Evolutionary conservation across 768 basidiomycete species (phyloP).

Genomic region (Rhodotorula babjevae): DNA sequence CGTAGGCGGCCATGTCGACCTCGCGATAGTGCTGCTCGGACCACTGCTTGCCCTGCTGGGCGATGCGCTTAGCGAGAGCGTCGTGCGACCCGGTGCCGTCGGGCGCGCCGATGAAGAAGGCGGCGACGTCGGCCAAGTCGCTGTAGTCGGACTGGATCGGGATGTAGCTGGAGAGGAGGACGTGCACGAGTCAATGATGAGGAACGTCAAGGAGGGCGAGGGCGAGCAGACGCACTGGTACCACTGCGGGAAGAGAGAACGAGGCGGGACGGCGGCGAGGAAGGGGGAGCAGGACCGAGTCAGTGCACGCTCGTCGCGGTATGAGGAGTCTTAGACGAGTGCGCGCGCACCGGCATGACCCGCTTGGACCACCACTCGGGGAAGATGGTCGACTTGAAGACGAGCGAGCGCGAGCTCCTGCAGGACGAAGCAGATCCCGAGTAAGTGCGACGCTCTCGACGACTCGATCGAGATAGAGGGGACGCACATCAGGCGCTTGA

Average conservation of each 20-base stretch:
- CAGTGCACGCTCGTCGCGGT: not conserved
- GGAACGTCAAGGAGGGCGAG: constrained; percentile 42
- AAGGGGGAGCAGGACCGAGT: not conserved
- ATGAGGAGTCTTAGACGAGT: too few species aligned
- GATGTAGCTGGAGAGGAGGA: constrained; percentile 22
- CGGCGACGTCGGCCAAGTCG: constrained; percentile 39
- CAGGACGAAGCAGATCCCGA: too few species aligned
- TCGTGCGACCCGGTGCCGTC: constrained; percentile 37
- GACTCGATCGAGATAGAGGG: not conserved
- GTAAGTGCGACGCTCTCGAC: too few species aligned
- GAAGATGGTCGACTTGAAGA: constrained; percentile 41
- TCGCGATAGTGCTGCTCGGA: constrained; percentile 30
- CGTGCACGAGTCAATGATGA: constrained; percentile 48
- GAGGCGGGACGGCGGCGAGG: not conserved
- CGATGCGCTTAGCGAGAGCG: constrained; percentile 28
- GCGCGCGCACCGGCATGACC: constrained; percentile 36
- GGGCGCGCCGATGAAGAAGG: constrained; percentile 39
- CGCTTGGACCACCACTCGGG: constrained; percentile 40
- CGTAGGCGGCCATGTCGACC: constrained; percentile 39
- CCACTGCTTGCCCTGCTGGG: constrained; percentile 34
- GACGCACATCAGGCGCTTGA: constrained; percentile 28
- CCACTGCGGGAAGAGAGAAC: constrained; percentile 3
- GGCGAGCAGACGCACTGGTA: constrained; percentile 13
- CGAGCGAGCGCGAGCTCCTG: constrained; percentile 25
- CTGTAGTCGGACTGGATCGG: constrained; percentile 42